phyloP scores from a whole-genome alignment of 2,329 filamentous ascomycete genomes.

The Ascochyta pisi region DNA sequence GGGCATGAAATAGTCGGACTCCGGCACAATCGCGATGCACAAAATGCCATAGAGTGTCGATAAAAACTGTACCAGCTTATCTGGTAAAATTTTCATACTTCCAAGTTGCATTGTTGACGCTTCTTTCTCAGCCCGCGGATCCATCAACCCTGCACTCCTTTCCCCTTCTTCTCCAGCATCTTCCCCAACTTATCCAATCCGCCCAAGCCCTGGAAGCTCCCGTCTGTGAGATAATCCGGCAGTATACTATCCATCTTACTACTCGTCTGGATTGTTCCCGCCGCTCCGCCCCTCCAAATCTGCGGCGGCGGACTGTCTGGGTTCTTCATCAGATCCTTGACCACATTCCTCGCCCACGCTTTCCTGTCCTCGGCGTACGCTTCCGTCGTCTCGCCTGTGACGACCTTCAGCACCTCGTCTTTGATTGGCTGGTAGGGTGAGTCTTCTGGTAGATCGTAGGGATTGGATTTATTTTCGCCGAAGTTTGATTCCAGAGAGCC shows the following conservation, averaged over 20 bases:
- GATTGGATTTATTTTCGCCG: slow-evolving; percentile 12
- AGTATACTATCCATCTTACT: slow-evolving; percentile 17
- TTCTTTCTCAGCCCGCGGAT: too few relatives aligned
- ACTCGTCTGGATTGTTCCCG: slow-evolving; percentile 6
- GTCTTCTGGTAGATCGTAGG: slow-evolving; percentile 6
- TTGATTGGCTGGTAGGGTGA: slow-evolving; percentile 16
- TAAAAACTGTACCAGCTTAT: too few relatives aligned
- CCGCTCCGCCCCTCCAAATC: slow-evolving; percentile 20
- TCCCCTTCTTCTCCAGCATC: slow-evolving; percentile 7
- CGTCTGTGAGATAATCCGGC: slow-evolving; percentile 13
- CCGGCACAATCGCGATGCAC: too few relatives aligned
- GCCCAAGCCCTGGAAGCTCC: slow-evolving; percentile 8
- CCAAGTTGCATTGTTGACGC: too few relatives aligned
- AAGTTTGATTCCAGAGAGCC: slow-evolving; percentile 24
- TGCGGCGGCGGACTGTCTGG: slow-evolving; percentile 11
- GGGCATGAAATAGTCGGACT: too few relatives aligned
- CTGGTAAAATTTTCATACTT: too few relatives aligned
- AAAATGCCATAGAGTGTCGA: too few relatives aligned
- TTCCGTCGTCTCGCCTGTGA: slow-evolving; percentile 13
- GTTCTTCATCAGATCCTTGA: slow-evolving; percentile 17
- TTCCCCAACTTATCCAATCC: slow-evolving; percentile 16
- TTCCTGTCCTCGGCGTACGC: slow-evolving; percentile 15
- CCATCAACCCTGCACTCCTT: too few relatives aligned
- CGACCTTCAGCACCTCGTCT: slow-evolving; percentile 14
- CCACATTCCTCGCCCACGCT: slow-evolving; percentile 19